Evolutionary conservation across 495 filamentous ascomycete species (phyloP), one percentile per base, ranked within the genome.

Genomic region (Astrothelium macrocarpum): DNA sequence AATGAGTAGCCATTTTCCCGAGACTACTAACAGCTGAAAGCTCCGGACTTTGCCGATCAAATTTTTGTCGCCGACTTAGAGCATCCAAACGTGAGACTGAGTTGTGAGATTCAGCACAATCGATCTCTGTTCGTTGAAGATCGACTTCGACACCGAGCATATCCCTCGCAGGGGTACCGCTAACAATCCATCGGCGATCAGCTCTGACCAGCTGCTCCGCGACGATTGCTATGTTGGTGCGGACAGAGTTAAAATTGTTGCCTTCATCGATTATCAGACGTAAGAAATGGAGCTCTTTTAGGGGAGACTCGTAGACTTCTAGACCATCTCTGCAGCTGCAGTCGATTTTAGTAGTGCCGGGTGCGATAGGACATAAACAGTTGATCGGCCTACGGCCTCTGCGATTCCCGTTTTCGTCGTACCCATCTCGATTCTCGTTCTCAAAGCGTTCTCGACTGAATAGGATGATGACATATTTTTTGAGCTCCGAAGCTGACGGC

Each of bases 261-360:
- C 93, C 93, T 80, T 97, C 93, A 62, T 97, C 93, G 34, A 95
- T 85, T 39, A 97, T 91, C 49, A 93, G 82, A 14, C 93, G 83
- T 64, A 95, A 83, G 79, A 90, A 95, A 66, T 89, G 90, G 12
- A 97, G 74, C 20, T 82, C 70, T 45, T 83, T 84, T 5, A 96
- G 74, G 0, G 87, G 83, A 2, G 86, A 87, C 2, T 79, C 73
- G 67, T 84, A 82, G 3, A 74, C n/a, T 62, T 67, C 63, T 53
- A 75, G 65, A 60, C 70, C 61, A 32, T 65, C 63, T 60, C 79
- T 67, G 61, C 79, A 81, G 20, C 62, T 63, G 60, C 79, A 82
- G 53, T 78, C 71, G n/a, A 64, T 65, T 42, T 78, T 63, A 2
- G 77, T 73, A 18, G 70, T 68, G 11, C 78, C 78, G 3, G 61